A percentile compares a stretch with the other conserved stretches of the same genome.
These are phyloP conservation scores for Leccinum imitatum DNA, from an alignment of 768 basidiomycete genomes.

Conservation along the genomic window DNA sequence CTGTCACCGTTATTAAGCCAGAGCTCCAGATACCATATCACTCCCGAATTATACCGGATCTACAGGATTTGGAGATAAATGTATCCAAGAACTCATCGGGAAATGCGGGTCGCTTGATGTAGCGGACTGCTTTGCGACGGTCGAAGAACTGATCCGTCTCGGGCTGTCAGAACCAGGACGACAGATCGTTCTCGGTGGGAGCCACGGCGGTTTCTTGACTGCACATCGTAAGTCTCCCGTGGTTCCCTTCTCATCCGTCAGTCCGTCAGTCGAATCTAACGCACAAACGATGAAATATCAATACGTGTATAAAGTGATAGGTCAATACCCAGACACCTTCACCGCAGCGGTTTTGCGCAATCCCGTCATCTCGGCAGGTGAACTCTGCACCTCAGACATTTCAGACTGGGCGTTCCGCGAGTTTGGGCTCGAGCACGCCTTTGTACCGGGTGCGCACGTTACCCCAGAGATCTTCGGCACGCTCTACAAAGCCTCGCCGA, in stretches of 20 bases:
- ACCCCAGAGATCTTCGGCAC: conserved; percentile 43
- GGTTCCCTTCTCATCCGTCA: neutral
- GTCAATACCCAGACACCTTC: conserved; percentile 60
- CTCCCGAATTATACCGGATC: conserved; percentile 69
- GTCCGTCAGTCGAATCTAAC: neutral
- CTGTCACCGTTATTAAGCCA: neutral
- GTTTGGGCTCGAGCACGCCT: conserved; percentile 34
- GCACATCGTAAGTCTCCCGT: conserved; percentile 48
- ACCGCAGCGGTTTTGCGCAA: conserved; percentile 64
- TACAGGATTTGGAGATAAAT: conserved; percentile 62
- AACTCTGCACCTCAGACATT: conserved; percentile 59
- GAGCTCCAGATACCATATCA: conserved; percentile 51
- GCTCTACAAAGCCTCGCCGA: conserved; percentile 55
- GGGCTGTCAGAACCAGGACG: conserved; percentile 52
- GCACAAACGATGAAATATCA: neutral
- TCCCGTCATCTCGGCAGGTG: conserved; percentile 64
- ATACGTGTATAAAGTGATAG: conserved; percentile 46
- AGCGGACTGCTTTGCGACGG: conserved; percentile 59
- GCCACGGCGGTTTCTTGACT: conserved; percentile 67
- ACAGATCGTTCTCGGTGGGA: conserved; percentile 61
- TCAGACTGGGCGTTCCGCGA: conserved; percentile 62
- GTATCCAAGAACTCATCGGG: conserved; percentile 52
- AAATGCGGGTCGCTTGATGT: conserved; percentile 66
- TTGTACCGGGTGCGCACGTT: conserved; percentile 37
- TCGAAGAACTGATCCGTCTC: conserved; percentile 47